A percentile compares a stretch with the other conserved stretches of the same genome.
These are phyloP conservation scores for Neoarthrinium moseri DNA, from an alignment of 2,329 filamentous ascomycete species.

Conservation along the genomic window DNA sequence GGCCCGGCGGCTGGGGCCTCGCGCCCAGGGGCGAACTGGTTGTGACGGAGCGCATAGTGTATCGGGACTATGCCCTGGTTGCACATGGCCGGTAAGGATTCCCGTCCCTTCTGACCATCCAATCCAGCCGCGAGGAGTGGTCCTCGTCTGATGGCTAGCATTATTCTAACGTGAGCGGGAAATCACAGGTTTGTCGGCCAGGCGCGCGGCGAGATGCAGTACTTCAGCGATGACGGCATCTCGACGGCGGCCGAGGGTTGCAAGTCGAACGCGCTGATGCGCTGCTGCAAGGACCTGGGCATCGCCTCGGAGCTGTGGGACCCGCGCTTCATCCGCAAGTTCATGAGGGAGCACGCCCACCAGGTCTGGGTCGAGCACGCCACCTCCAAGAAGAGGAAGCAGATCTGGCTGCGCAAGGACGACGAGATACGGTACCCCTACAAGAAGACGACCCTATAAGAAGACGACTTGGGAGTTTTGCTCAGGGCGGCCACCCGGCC, in stretches of 20 bases:
- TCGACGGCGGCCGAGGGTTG: conserved; percentile 94
- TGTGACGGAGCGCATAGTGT: conserved; percentile 77
- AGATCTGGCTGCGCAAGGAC: conserved; percentile 84
- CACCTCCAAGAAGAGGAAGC: conserved; percentile 82
- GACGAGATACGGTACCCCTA: conserved; percentile 67
- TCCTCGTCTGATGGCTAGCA: not conserved
- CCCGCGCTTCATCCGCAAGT: conserved; percentile 82
- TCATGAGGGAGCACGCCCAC: conserved; percentile 70
- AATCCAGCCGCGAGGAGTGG: not conserved
- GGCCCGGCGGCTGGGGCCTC: conserved; percentile 92
- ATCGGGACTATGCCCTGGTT: conserved; percentile 90
- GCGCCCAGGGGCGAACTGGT: conserved; percentile 84
- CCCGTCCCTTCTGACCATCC: not conserved
- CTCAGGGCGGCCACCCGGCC: too few relatives aligned
- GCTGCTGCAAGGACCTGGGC: conserved; percentile 96
- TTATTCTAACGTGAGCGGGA: too few relatives aligned
- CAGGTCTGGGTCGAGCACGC: conserved; percentile 90
- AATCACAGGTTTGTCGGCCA: conserved; percentile 83
- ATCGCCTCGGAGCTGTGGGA: conserved; percentile 97
- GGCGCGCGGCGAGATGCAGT: conserved; percentile 90
- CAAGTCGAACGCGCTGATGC: conserved; percentile 96
- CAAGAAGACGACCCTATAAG: conserved; percentile 41
- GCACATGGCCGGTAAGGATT: conserved; percentile 75
- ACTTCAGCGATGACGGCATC: conserved; percentile 86
- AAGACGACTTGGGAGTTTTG: too few relatives aligned